Base-by-base conservation (phyloP, 306 rosid species). In the Quercus ilex region DNA sequence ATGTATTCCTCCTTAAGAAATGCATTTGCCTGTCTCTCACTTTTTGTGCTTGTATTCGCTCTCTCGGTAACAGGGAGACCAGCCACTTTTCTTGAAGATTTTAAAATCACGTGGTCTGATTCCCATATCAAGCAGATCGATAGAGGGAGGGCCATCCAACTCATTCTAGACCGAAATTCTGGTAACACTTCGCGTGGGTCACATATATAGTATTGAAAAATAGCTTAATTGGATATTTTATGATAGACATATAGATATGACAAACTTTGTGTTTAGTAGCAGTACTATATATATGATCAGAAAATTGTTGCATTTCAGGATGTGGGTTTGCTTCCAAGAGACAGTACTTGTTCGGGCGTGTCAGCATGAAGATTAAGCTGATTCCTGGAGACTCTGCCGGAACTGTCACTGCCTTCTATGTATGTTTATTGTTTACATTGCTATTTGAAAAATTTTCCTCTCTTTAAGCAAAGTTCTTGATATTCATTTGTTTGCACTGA, bases 331-430 rank as follows among this genome's bases (percentile, higher is more conserved):
- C 98, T 75, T 95, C 99, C 33, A 90, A 80, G 78, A 79, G 26
- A 5, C 86, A 90, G 78, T 92, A 90, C 86, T 65, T 95, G 85
- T 95, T 91, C 55, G 99, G 99, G 3, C 97, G 92, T 57, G 95
- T 92, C 73, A 95, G 97, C 90, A 95, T 95, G 96, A 92, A 92
- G 91, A 90, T 95, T 92, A 95, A 95, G 81, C 97, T 95, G 72
- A 38, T 92, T 35, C 90, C 96, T 0, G 98, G 97, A 20, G 99
- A 95, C 82, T 95, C 99, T 25, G 99, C 99, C 1, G 99, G 99
- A 38, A 95, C 98, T 0, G 99, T 95, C 59, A 92, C 99, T 8
- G 99, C 99, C 57, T 95, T 95, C 75, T 95, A 95, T 77, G 99
- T 95, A 75, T 46, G 85, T 83, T 65, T n/a, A 28, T 4, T 46